phyloP scores from a whole-genome alignment of 257 asterid genomes.

The Salvia hispanica region DNA sequence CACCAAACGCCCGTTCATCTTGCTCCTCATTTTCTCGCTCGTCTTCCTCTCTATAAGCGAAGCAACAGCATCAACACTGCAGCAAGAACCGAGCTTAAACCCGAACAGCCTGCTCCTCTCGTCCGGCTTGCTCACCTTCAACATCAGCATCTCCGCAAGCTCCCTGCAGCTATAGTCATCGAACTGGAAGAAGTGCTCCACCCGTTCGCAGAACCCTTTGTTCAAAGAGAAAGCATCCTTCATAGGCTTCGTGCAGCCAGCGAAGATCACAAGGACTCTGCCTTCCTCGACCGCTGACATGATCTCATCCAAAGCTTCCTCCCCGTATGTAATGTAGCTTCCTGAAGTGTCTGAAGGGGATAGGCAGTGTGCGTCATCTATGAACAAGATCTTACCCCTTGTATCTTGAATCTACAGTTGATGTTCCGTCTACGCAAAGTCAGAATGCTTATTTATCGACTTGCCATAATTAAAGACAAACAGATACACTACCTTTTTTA shows the following conservation, averaged over 20 bases:
- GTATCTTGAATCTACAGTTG: slow-evolving; percentile 72
- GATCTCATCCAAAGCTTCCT: slow-evolving; percentile 86
- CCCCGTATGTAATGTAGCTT: slow-evolving; percentile 52
- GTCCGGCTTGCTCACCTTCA: slow-evolving; percentile 67
- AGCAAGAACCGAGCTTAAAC: slow-evolving; percentile 60
- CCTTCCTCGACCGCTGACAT: slow-evolving; percentile 91
- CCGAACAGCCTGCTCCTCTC: slow-evolving; percentile 62
- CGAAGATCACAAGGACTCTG: slow-evolving; percentile 66
- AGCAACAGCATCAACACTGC: slow-evolving; percentile 53
- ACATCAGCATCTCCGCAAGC: slow-evolving; percentile 70
- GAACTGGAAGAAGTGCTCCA: slow-evolving; percentile 69
- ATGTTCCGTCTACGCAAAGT: no score
- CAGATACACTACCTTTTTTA: slow-evolving; percentile 51
- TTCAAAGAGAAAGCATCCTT: slow-evolving; percentile 75
- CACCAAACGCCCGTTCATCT: slow-evolving; percentile 81
- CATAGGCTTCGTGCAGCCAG: slow-evolving; percentile 90
- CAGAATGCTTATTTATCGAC: no score
- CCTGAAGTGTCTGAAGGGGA: slow-evolving; percentile 59
- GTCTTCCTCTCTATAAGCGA: slow-evolving; percentile 55
- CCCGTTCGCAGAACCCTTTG: slow-evolving; percentile 82
- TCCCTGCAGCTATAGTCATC: slow-evolving; percentile 64
- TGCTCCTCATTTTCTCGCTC: slow-evolving; percentile 62
- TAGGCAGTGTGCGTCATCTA: slow-evolving; percentile 81
- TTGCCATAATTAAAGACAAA: no score
- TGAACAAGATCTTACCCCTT: slow-evolving; percentile 74